These are phyloP conservation scores for Candida boidinii DNA, from an alignment of 805 yeast species.

Conservation along the genomic window DNA sequence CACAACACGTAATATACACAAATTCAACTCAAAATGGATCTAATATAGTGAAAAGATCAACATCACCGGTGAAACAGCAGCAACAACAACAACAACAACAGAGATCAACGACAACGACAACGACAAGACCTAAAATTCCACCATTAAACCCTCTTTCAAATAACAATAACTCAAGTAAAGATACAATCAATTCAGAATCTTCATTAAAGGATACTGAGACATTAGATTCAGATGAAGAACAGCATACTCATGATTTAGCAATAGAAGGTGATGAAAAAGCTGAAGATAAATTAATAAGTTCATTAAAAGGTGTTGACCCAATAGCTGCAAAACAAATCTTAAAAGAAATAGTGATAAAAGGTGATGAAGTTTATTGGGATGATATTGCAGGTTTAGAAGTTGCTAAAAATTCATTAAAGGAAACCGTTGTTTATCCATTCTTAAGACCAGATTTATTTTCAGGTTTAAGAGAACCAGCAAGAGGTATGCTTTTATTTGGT, in stretches of 20 bases:
- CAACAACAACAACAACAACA: neutral
- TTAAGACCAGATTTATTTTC: conserved; percentile 86
- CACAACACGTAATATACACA: too few species aligned
- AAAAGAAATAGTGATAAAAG: conserved; percentile 80
- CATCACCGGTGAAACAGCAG: too few species aligned
- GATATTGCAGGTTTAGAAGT: conserved; percentile 87
- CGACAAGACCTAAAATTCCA: conserved; percentile 7
- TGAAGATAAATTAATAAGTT: conserved; percentile 33
- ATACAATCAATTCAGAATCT: conserved; percentile 11
- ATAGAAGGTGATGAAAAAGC: conserved; percentile 21
- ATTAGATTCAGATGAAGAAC: conserved; percentile 13
- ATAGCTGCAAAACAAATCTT: conserved; percentile 74
- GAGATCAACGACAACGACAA: neutral
- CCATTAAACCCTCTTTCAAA: neutral
- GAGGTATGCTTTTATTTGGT: conserved; percentile 94
- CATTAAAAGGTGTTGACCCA: conserved; percentile 66
- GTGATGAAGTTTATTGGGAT: conserved; percentile 90
- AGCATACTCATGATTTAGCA: conserved; percentile 8
- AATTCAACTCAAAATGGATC: too few species aligned
- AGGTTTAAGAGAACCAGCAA: conserved; percentile 87
- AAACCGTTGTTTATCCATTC: conserved; percentile 93
- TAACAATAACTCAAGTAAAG: neutral
- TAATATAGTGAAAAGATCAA: too few species aligned
- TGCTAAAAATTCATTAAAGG: conserved; percentile 87
- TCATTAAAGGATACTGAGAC: conserved; percentile 22